Base-by-base conservation (phyloP, 2,329 filamentous ascomycete genomes). In the Onygenales sp. region DNA sequence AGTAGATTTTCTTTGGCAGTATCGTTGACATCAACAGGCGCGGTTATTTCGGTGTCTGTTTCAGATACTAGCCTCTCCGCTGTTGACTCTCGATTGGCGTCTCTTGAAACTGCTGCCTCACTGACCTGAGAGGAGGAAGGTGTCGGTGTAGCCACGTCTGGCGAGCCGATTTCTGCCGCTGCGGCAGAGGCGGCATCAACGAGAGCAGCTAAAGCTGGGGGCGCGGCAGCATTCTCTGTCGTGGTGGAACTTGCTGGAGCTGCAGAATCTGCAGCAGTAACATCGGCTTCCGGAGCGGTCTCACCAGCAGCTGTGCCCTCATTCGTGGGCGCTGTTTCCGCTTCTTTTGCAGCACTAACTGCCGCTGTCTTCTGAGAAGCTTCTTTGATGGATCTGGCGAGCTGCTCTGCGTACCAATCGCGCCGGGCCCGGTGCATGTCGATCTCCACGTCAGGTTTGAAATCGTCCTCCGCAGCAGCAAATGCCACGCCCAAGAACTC, bases 401-500 rank as follows among this genome's bases (percentile, higher is more conserved):
- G 31, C 46, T 49, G 46, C 34, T 40, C 44, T 17, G 49, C 53
- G 31, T 57, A 56, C 51, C 54, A 59, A n/a, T 53, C 39, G 31
- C 47, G 52, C 39, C 56, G 56, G 11, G 42, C 42, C 13, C 34
- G 51, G 4, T 52, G 52, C 50, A 57, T 33, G 42, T 59, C 54
- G n/a, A 59, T 47, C 57, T 59, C 14, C 42, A 59, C 21, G 21
- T 52, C 52, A 32, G 53, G 52, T 11, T 54, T 54, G 52, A 58
- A 59, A 17, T 56, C 52, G 61, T 46, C 49, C 56, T 56, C 34
- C 56, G 57, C 27, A 62, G 57, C 49, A 37, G 31, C 49, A 3
- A 31, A 34, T 11, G 42, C 49, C 33, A 58, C 57, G 39, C 37
- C 51, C 7, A 57, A 55, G 14, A 58, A 40, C 49, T 51, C 37